Evolutionary conservation across 2,329 filamentous ascomycete genomes (phyloP).

Genomic region (Hypoxylon sp.): DNA sequence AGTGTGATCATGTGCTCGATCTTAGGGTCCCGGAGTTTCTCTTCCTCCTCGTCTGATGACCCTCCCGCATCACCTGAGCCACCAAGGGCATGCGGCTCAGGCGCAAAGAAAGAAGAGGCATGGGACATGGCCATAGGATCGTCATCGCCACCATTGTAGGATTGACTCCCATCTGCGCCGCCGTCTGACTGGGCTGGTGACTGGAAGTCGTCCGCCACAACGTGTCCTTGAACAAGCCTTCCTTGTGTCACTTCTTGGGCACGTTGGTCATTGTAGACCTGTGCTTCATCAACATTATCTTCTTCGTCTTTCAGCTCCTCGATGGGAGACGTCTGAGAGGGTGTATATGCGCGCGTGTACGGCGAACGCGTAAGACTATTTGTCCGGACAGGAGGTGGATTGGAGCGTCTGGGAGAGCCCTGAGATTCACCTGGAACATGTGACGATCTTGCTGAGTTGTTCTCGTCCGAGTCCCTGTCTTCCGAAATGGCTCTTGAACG

Average conservation of each 20-base stretch:
- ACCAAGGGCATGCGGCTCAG: constrained; percentile 79
- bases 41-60: constrained; percentile 92
- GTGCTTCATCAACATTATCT: constrained; percentile 54
- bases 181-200: constrained; percentile 72
- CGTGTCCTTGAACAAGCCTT: constrained; percentile 90
- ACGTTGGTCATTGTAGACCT: constrained; percentile 80
- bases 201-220: constrained; percentile 93
- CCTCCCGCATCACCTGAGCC: constrained; percentile 87
- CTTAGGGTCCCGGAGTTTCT: constrained; percentile 82
- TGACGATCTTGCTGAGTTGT: constrained; percentile 45
- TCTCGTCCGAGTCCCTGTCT: constrained; percentile 50
- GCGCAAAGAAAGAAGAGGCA: constrained; percentile 84
- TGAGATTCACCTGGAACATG: constrained; percentile 57
- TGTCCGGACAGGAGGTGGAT: constrained; percentile 51
- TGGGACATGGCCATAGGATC: constrained; percentile 86
- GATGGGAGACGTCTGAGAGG: constrained; percentile 55
- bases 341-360: constrained; percentile 49
- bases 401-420: constrained; percentile 59
- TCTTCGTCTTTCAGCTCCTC: constrained; percentile 56
- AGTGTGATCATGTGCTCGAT: constrained; percentile 96
- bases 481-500: constrained; percentile 44
- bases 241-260: constrained; percentile 92
- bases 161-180: constrained; percentile 70
- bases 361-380: constrained; percentile 49
- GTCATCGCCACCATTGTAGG: constrained; percentile 64